These are phyloP conservation scores for Oxytropis ochrocephala DNA, from an alignment of 306 rosid species.

Conservation along the genomic window DNA sequence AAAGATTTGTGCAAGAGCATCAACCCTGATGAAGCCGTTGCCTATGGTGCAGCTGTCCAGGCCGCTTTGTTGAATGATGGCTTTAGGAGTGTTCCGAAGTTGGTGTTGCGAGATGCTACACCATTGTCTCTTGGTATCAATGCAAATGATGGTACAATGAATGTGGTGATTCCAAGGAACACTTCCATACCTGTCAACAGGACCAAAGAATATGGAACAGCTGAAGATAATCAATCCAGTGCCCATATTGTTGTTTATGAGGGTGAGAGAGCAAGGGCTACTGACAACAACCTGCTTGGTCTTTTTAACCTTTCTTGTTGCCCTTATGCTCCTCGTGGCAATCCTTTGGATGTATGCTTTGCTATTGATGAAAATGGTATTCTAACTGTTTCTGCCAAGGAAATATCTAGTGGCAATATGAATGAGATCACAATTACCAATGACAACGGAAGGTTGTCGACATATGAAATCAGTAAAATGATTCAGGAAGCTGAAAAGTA, in stretches of 20 bases:
- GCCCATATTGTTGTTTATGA: conserved; percentile 33
- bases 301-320: conserved; percentile 7
- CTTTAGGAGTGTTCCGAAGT: too few relatives aligned
- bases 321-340: conserved; percentile 36
- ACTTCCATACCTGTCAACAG: background rate
- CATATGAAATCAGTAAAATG: conserved; percentile 29
- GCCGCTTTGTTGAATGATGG: too few relatives aligned
- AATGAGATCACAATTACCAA: conserved; percentile 29
- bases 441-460: conserved; percentile 30
- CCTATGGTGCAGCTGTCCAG: too few relatives aligned
- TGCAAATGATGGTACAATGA: background rate
- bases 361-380: conserved; percentile 24
- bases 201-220: rapidly evolving
- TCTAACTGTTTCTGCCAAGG: conserved; percentile 32
- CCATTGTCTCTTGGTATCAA: background rate
- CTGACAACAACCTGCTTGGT: conserved; percentile 28
- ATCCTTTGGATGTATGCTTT: conserved; percentile 27
- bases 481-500: conserved; percentile 36
- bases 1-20: background rate
- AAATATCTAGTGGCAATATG: conserved; percentile 23
- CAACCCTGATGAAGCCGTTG: too few relatives aligned
- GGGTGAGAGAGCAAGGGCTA: conserved; percentile 41
- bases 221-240: background rate
- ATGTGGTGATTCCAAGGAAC: background rate
- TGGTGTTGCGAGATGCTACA: background rate